Percentiles rank a stretch among this genome's conserved stretches.
These are phyloP conservation scores for Grifola frondosa DNA, from an alignment of 1,284 basidiomycete species.

Conservation along the genomic window DNA sequence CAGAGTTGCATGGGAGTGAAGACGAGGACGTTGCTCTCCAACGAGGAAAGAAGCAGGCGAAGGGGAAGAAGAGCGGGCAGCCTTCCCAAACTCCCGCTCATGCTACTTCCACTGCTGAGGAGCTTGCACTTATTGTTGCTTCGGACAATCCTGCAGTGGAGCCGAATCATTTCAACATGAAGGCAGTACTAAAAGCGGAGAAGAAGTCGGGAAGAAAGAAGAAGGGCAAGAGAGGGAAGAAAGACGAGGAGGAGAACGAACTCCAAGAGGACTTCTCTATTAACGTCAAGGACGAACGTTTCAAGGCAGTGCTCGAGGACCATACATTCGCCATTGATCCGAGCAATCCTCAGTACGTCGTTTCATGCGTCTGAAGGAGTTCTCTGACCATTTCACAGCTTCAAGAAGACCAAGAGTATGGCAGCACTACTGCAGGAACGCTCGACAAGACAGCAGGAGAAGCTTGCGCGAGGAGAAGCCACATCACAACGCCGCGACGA, in stretches of 20 bases:
- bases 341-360: conserved; percentile 85
- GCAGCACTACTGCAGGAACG: conserved; percentile 74
- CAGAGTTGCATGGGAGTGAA: no score
- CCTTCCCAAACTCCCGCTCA: conserved; percentile 12
- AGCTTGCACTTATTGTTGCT: conserved; percentile 64
- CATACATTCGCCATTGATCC: conserved; percentile 95
- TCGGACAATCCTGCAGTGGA: conserved; percentile 55
- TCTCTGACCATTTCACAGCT: conserved; percentile 51
- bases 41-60: conserved; percentile 18
- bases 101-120: conserved; percentile 50
- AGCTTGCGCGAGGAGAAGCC: conserved; percentile 25
- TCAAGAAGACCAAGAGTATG: conserved; percentile 91
- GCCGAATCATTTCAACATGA: conserved; percentile 88
- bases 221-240: conserved; percentile 47
- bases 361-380: neutral
- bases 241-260: conserved; percentile 53
- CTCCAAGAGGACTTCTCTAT: conserved; percentile 80
- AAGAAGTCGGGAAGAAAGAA: conserved; percentile 59
- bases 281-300: conserved; percentile 86
- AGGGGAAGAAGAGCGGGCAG: conserved; percentile 18
- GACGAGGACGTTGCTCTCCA: conserved; percentile 18
- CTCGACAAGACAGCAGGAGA: conserved; percentile 53
- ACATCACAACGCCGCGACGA: conserved; percentile 9
- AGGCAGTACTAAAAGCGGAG: conserved; percentile 86
- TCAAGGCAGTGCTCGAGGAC: conserved; percentile 87